Conservation (phyloP, 2,329 filamentous ascomycete genomes). For the Alternaria gansuensis region DNA sequence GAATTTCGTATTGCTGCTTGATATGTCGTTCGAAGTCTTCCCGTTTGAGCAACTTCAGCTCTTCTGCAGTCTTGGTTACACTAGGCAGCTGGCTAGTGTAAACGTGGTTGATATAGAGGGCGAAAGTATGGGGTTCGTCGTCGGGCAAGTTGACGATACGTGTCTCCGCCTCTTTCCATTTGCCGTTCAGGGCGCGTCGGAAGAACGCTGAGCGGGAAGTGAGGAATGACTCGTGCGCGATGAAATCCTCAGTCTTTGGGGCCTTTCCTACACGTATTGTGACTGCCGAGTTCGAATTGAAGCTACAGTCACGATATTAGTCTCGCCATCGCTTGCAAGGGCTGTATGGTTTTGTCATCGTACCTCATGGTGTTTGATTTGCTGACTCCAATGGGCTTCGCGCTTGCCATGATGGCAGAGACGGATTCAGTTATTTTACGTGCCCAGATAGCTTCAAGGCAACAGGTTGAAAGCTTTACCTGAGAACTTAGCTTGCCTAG, state of each 20-base stretch:
- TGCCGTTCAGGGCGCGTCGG: constrained; percentile 24
- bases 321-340: background rate
- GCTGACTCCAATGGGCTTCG: background rate
- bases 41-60: background rate
- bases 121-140: constrained; percentile 21
- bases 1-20: background rate
- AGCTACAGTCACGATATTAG: background rate
- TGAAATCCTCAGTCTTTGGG: constrained; percentile 7
- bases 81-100: constrained; percentile 17
- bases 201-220: constrained; percentile 28
- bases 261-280: constrained; percentile 15
- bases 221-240: constrained; percentile 23
- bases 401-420: background rate
- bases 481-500: background rate
- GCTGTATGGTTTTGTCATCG: background rate
- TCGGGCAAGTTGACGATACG: constrained; percentile 16
- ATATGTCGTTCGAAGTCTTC: accelerated
- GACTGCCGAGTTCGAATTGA: background rate
- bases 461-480: background rate
- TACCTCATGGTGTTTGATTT: background rate
- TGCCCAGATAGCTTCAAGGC: background rate
- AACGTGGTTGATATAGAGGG: constrained; percentile 20
- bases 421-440: background rate
- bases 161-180: constrained; percentile 22
- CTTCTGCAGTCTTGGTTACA: background rate